Evolutionary conservation across 73 alveolate genomes (phyloP).

Genomic region (Vitrella brassicaformis): DNA sequence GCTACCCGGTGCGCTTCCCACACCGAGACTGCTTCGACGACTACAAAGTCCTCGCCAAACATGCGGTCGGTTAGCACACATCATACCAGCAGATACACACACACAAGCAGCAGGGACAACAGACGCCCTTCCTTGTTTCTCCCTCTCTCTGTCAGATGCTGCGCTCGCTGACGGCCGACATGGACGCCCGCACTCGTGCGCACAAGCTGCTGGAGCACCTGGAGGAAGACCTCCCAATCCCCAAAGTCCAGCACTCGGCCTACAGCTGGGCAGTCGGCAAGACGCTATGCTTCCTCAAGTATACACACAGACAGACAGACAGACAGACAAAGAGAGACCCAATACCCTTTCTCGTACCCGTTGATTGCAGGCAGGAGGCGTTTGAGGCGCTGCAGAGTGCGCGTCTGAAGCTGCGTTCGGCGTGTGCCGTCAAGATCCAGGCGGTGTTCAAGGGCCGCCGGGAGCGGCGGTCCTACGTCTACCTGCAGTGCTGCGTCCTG

Average conservation of each 20-base stretch:
- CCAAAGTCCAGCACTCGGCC: no score
- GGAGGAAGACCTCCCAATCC: conserved; percentile 14
- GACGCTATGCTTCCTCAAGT: conserved; percentile 25
- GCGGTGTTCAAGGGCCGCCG: neutral
- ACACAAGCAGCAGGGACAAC: neutral
- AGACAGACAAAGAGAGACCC: no score
- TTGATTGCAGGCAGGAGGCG: no score
- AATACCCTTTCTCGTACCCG: no score
- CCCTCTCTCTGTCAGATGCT: no score
- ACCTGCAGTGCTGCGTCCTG: no score
- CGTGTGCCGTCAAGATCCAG: conserved; percentile 5
- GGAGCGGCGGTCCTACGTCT: no score
- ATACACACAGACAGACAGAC: no score
- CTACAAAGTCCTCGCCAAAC: neutral
- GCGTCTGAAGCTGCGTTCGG: neutral
- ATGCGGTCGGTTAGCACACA: neutral
- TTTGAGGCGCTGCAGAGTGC: conserved; percentile 7
- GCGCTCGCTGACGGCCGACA: no score
- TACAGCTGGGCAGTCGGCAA: conserved; percentile 39
- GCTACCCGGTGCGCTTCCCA: conserved; percentile 29
- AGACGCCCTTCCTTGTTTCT: no score
- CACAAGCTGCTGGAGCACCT: conserved; percentile 34
- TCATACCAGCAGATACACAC: neutral
- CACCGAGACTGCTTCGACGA: conserved; percentile 20
- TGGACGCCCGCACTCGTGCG: no score